These are phyloP conservation scores for Zelopaecilomyces penicillatus DNA, from an alignment of 2,329 filamentous ascomycete species.

Conservation along the genomic window DNA sequence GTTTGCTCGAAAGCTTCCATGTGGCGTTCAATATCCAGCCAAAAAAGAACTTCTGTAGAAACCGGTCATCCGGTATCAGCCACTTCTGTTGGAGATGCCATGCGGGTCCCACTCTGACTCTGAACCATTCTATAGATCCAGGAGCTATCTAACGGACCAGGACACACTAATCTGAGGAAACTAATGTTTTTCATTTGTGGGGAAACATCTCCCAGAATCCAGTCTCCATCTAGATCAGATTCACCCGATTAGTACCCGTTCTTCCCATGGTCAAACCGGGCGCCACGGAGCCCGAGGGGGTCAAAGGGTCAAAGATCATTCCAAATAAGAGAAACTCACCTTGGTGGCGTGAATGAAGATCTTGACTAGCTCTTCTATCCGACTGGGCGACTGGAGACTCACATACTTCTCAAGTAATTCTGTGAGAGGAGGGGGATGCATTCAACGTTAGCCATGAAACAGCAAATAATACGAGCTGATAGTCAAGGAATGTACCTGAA, in stretches of 20 bases:
- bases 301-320: no score
- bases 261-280: no score
- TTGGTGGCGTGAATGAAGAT: slow-evolving; percentile 86
- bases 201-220: slow-evolving; percentile 49
- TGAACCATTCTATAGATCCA: no score
- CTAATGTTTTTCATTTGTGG: slow-evolving; percentile 13
- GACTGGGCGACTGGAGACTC: slow-evolving; percentile 59
- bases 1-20: no score
- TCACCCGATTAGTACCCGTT: slow-evolving; percentile 2
- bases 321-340: slow-evolving; percentile 35
- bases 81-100: no score
- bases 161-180: no score
- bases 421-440: slow-evolving; percentile 19
- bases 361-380: slow-evolving; percentile 72
- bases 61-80: no score
- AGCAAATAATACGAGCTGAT: not conserved
- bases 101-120: no score
- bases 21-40: no score
- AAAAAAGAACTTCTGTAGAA: no score
- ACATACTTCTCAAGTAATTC: slow-evolving; percentile 70
- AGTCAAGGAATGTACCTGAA: slow-evolving; percentile 45
- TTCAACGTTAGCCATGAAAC: not conserved
- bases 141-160: no score
- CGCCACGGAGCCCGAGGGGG: no score
- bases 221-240: slow-evolving; percentile 38